Conservation (phyloP, 2,329 filamentous ascomycete species). For the Lachnellula arida region DNA sequence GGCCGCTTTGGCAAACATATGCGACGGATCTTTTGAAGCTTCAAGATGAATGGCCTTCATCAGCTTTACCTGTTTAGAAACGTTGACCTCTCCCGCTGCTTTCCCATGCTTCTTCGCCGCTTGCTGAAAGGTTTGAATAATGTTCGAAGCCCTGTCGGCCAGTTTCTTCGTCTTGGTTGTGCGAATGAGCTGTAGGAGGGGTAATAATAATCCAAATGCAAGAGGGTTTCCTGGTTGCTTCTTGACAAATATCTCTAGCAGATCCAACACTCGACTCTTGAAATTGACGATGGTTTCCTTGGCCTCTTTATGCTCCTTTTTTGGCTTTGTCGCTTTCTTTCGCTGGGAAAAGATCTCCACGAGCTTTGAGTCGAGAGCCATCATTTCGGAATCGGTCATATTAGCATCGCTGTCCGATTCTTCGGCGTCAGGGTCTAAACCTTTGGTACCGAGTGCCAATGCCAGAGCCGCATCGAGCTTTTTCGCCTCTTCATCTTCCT, state of each 20-base stretch:
- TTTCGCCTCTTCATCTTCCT: slow-evolving; percentile 36
- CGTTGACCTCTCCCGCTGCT: slow-evolving; percentile 39
- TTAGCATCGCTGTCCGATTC: slow-evolving; percentile 63
- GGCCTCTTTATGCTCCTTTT: slow-evolving; percentile 81
- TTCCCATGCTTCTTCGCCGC: slow-evolving; percentile 49
- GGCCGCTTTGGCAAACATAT: slow-evolving; percentile 68
- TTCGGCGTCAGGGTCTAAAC: slow-evolving; percentile 54
- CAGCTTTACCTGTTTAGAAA: slow-evolving; percentile 41
- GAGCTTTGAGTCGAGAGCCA: slow-evolving; percentile 78
- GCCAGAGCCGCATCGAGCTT: slow-evolving; percentile 68
- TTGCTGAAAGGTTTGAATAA: slow-evolving; percentile 69
- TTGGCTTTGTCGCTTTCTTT: slow-evolving; percentile 61
- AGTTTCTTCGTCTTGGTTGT: slow-evolving; percentile 74
- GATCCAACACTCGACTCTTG: slow-evolving; percentile 87
- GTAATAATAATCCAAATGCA: slow-evolving; percentile 65
- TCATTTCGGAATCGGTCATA: slow-evolving; percentile 96
- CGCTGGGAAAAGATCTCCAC: slow-evolving; percentile 80
- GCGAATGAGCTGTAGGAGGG: slow-evolving; percentile 70
- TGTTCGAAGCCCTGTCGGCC: slow-evolving; percentile 64
- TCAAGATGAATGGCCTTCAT: slow-evolving; percentile 66
- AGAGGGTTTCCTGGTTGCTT: slow-evolving; percentile 66
- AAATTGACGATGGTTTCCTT: slow-evolving; percentile 89
- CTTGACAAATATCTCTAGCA: slow-evolving; percentile 80
- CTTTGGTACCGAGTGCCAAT: slow-evolving; percentile 69
- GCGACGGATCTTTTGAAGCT: slow-evolving; percentile 57